Conservation (phyloP, 495 filamentous ascomycete species). For the Neurospora africana region DNA sequence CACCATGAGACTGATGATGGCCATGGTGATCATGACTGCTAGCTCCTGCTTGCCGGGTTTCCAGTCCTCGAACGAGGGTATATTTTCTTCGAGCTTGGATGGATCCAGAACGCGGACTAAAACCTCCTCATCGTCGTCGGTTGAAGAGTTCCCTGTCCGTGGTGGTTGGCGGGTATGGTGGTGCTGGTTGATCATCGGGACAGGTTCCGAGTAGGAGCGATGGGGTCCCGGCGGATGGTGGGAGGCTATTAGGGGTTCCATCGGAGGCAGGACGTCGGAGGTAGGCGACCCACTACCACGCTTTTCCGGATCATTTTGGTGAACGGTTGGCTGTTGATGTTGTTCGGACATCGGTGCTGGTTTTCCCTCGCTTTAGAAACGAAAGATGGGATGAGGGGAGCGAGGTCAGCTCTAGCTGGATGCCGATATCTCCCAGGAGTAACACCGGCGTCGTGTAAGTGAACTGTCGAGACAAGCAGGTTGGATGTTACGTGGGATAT, state of each 20-base stretch:
- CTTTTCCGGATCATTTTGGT: not conserved
- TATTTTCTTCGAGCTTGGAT: slow-evolving; percentile 6
- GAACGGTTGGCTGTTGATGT: not conserved
- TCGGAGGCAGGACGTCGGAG: not conserved
- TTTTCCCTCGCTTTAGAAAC: not conserved
- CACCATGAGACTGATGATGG: slow-evolving; percentile 39
- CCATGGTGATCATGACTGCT: slow-evolving; percentile 32
- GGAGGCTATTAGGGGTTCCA: not conserved
- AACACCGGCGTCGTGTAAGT: not conserved
- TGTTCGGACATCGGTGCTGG: not conserved
- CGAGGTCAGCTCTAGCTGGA: not conserved
- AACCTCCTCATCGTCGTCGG: not conserved
- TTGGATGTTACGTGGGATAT: not conserved
- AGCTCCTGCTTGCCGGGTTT: slow-evolving; percentile 26
- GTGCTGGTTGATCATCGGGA: not conserved
- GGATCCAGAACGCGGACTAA: not conserved
- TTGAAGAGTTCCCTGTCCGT: not conserved
- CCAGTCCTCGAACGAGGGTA: slow-evolving; percentile 22
- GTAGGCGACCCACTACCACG: not conserved
- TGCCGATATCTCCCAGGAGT: not conserved
- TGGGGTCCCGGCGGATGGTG: not conserved
- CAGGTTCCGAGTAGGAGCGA: not conserved
- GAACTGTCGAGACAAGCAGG: not conserved
- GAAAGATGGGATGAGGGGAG: not conserved
- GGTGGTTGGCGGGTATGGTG: not conserved